Percentiles rank a stretch among this genome's conserved stretches.
Evolutionary conservation across 257 asterid genomes (phyloP).

Genomic region (Nyctanthes arbortristis): DNA sequence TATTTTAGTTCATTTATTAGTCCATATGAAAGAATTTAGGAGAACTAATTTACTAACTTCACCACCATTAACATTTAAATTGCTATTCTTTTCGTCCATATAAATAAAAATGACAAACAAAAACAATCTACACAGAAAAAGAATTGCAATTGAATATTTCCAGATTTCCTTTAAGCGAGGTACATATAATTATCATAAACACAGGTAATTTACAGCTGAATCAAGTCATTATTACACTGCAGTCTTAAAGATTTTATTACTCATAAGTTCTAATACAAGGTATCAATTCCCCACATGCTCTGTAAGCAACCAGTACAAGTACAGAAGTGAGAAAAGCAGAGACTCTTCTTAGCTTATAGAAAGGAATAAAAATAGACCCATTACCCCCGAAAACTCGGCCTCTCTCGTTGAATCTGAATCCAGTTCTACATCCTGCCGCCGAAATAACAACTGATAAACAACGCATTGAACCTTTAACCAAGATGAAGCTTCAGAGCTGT

Average conservation of each 20-base stretch:
- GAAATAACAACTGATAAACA: conserved; percentile 10
- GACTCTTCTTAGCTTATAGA: no score
- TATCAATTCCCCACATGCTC: not conserved
- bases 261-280: no score
- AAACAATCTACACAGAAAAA: not conserved
- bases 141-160: not conserved
- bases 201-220: not conserved
- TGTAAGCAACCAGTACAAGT: not conserved
- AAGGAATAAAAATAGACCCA: not conserved
- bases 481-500: not conserved
- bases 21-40: not conserved
- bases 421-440: conserved; percentile 3
- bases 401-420: conserved; percentile 1
- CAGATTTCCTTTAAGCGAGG: not conserved
- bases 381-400: conserved; percentile 5
- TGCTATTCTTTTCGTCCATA: not conserved
- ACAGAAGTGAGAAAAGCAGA: not conserved
- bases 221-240: not conserved
- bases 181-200: no score
- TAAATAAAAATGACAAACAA: conserved; percentile 1
- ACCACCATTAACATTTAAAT: conserved; percentile 12
- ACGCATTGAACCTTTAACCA: conserved; percentile 11
- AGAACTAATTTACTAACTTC: not conserved
- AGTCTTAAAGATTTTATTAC: not conserved
- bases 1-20: not conserved